Conservation (phyloP, 192 early-diverging fungal species). For the Linnemannia elongata region DNA sequence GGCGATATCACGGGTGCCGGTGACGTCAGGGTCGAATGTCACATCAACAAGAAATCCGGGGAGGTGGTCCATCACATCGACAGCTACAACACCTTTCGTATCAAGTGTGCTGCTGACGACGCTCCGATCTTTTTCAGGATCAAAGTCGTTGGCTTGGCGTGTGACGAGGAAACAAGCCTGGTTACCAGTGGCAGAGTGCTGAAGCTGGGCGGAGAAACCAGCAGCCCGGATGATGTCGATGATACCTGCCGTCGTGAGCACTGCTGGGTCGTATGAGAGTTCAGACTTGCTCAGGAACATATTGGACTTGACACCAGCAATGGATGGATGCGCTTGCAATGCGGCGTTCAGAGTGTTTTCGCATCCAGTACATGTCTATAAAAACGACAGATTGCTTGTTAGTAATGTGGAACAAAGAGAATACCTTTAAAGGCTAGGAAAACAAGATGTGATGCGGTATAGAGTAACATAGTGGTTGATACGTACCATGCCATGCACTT, state of each 20-base stretch:
- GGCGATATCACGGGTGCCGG: constrained; percentile 12
- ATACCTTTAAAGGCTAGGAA: not conserved
- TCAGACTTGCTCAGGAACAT: constrained; percentile 10
- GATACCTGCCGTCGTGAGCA: not conserved
- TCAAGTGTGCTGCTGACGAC: not conserved
- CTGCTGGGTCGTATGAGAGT: not conserved
- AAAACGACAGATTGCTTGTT: not conserved
- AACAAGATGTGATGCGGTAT: not conserved
- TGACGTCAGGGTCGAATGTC: constrained; percentile 9
- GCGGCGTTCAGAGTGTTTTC: constrained; percentile 21
- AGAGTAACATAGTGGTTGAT: not conserved
- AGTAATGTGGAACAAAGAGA: not conserved
- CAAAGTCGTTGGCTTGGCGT: not conserved
- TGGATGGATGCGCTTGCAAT: not conserved
- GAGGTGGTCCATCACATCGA: not conserved
- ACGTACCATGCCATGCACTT: constrained; percentile 14
- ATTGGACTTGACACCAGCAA: not conserved
- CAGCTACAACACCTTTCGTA: not conserved
- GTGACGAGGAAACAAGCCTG: constrained; percentile 9
- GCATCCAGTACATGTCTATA: constrained; percentile 16
- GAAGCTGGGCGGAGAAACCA: constrained; percentile 9
- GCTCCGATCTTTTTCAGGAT: not conserved
- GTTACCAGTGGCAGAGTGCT: constrained; percentile 2
- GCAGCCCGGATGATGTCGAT: not conserved
- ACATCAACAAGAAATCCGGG: not conserved